Evolutionary conservation across 1,139 yeast species (phyloP).

Genomic region (Geotrichum siamense): DNA sequence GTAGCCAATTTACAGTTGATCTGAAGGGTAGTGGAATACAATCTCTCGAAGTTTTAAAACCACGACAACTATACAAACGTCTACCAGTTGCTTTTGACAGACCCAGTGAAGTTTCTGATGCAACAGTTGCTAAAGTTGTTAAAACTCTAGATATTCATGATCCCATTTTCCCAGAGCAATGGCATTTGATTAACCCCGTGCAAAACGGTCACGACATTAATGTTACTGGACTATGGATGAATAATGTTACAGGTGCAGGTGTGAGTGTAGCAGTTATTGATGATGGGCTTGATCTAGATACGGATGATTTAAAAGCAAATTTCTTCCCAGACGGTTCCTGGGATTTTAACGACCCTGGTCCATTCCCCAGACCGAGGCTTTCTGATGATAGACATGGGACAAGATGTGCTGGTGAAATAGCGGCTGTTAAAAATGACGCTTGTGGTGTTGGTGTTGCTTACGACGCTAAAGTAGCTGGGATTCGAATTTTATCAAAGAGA

Average conservation of each 20-base stretch:
- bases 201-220: constrained; percentile 82
- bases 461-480: constrained; percentile 78
- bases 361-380: constrained; percentile 72
- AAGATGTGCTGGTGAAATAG: constrained; percentile 96
- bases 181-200: constrained; percentile 77
- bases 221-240: constrained; percentile 78
- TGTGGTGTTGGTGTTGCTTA: constrained; percentile 97
- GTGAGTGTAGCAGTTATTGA: constrained; percentile 79
- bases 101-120: constrained; percentile 23
- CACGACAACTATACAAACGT: constrained; percentile 14
- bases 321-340: constrained; percentile 72
- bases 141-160: constrained; percentile 60
- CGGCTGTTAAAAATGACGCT: constrained; percentile 68
- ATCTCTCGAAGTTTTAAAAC: constrained; percentile 14
- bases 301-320: constrained; percentile 61
- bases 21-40: constrained; percentile 12
- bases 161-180: constrained; percentile 73
- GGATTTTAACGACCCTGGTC: constrained; percentile 78
- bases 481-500: constrained; percentile 75
- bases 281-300: constrained; percentile 85
- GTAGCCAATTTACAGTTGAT: neutral
- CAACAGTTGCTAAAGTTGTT: constrained; percentile 26
- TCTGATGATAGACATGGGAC: constrained; percentile 94
- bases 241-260: constrained; percentile 75
- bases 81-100: constrained; percentile 12